Conservation (phyloP, 495 filamentous ascomycete genomes). For the Xanthoparmelia taractica region DNA sequence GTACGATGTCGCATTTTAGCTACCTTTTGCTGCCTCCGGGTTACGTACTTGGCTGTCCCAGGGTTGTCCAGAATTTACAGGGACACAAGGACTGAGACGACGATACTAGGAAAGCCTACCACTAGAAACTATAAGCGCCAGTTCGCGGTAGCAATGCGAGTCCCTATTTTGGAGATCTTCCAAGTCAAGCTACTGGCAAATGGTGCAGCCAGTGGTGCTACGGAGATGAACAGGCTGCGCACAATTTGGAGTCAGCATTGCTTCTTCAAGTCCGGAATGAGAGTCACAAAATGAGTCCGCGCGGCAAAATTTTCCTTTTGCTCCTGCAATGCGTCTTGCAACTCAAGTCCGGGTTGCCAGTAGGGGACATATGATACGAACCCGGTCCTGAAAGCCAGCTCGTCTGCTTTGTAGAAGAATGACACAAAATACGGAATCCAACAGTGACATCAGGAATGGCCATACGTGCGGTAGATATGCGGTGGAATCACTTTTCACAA, state of each 20-base stretch:
- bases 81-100: conserved; percentile 50
- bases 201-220: conserved; percentile 54
- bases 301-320: too few relatives aligned
- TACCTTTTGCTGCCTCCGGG: conserved; percentile 39
- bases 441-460: background rate
- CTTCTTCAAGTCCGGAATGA: too few relatives aligned
- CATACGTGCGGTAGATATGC: conserved; percentile 49
- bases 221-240: conserved; percentile 56
- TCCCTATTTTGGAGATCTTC: conserved; percentile 45
- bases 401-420: conserved; percentile 52
- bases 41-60: conserved; percentile 44
- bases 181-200: conserved; percentile 63
- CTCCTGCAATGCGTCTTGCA: too few relatives aligned
- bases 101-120: conserved; percentile 54
- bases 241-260: too few relatives aligned
- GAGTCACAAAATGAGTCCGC: too few relatives aligned
- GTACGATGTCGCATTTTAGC: conserved; percentile 44
- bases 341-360: too few relatives aligned
- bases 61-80: conserved; percentile 48
- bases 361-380: too few relatives aligned
- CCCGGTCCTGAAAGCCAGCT: conserved; percentile 55
- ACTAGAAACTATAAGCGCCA: conserved; percentile 56
- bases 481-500: conserved; percentile 51
- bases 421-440: conserved; percentile 31
- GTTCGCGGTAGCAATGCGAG: conserved; percentile 44